Evolutionary conservation across 495 filamentous ascomycete species (phyloP).

Genomic region (Neurospora discreta): DNA sequence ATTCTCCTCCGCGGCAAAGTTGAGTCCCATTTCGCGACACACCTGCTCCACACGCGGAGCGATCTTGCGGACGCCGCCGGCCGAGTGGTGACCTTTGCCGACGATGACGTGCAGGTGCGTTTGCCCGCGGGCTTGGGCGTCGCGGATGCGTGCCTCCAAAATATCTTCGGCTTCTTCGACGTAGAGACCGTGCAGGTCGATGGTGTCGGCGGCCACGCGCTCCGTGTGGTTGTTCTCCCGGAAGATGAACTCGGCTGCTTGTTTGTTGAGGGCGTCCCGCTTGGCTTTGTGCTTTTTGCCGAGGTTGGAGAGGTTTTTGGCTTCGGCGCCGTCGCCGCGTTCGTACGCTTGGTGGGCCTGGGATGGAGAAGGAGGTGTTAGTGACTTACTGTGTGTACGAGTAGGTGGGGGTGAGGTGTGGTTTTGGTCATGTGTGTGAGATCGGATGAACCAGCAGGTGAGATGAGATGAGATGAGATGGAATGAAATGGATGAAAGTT

Average conservation of each 20-base stretch:
- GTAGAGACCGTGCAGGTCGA: conserved; percentile 89
- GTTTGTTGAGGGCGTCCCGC: conserved; percentile 73
- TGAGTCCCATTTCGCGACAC: conserved; percentile 68
- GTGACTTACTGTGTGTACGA: neutral
- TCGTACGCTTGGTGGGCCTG: conserved; percentile 72
- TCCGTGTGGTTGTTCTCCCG: conserved; percentile 73
- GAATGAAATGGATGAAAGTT: neutral
- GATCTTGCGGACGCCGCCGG: conserved; percentile 71
- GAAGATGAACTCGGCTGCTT: conserved; percentile 91
- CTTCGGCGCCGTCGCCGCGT: conserved; percentile 63
- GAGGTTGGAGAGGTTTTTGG: conserved; percentile 72
- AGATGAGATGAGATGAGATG: neutral
- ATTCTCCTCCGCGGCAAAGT: conserved; percentile 78
- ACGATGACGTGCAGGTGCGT: conserved; percentile 69
- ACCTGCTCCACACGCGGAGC: conserved; percentile 83
- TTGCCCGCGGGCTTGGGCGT: conserved; percentile 59
- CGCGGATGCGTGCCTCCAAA: conserved; percentile 67
- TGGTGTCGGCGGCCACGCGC: conserved; percentile 64
- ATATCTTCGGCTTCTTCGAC: conserved; percentile 92
- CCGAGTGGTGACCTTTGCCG: conserved; percentile 84
- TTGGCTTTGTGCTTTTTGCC: conserved; percentile 70
- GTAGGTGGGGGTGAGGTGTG: neutral
- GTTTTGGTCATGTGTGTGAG: neutral
- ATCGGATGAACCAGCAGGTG: no score
- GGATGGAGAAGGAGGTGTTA: neutral